These are phyloP conservation scores for Rubroboletus satanas DNA, from an alignment of 768 basidiomycete genomes.

Conservation along the genomic window DNA sequence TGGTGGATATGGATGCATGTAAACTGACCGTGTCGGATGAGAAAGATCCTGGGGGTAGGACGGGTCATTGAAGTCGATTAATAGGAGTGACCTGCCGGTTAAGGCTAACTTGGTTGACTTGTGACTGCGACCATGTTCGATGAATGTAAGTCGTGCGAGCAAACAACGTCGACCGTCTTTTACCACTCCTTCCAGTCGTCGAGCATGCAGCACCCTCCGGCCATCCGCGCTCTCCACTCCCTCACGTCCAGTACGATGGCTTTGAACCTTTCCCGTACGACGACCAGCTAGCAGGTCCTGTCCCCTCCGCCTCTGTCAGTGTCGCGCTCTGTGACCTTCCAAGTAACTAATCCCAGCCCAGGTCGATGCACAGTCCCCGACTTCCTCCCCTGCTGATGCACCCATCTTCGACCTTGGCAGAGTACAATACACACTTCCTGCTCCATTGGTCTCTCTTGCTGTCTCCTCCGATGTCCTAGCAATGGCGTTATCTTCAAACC, in stretches of 20 bases:
- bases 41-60: conserved; percentile 70
- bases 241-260: conserved; percentile 77
- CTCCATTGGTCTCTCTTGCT: conserved; percentile 75
- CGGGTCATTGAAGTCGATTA: conserved; percentile 27
- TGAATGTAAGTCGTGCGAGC: conserved; percentile 47
- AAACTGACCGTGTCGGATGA: conserved; percentile 70
- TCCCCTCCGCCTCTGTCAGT: conserved; percentile 29
- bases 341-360: conserved; percentile 16
- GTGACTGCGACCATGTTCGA: conserved; percentile 51
- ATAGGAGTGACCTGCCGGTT: background rate
- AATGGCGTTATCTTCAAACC: conserved; percentile 75
- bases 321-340: background rate
- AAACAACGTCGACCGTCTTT: background rate
- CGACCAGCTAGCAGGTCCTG: conserved; percentile 47
- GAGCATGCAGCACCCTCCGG: conserved; percentile 68
- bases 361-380: conserved; percentile 28
- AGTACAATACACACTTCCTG: conserved; percentile 87
- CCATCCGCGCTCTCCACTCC: conserved; percentile 39
- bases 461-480: conserved; percentile 85
- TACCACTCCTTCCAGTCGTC: conserved; percentile 56
- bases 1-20: background rate
- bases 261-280: conserved; percentile 71
- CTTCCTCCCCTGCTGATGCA: conserved; percentile 35
- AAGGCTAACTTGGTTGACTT: conserved; percentile 2
- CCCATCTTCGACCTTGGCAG: conserved; percentile 80